Evolutionary conservation across 176 grass and related monocot species (phyloP), one percentile per base, ranked within the genome.

Genomic region (Cenchrus fungigraminus): DNA sequence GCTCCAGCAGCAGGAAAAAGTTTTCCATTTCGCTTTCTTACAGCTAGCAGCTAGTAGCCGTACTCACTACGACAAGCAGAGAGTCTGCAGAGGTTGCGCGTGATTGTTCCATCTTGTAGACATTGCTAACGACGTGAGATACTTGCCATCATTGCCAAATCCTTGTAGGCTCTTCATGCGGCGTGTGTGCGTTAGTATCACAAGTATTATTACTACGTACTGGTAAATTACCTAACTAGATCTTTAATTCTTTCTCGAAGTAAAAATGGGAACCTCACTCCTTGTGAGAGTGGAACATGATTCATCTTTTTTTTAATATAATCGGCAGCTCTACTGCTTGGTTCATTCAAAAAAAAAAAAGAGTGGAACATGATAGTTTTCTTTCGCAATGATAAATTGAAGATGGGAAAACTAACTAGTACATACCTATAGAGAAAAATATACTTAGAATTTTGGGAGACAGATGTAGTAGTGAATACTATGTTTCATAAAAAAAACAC

Each of bases 81-180:
- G 31, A 64, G 31, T 75, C 69, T 46, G n/a, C 22, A 70, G 8
- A 25, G 6, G 12, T 60, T 22, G 16, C 44, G 14, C 88, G 37
- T 71, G 61, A 82, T 81, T 70, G 64, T 71, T 82, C 54, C 64
- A 8, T 12, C 69, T 60, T 60, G 69, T 49, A 76, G 87, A 54
- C 72, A 29, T 86, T 71, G 78, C 37, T 86, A 90, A 72, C 56
- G 71, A 86, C 88, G 65, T 63, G 78, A 72, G 78, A 81, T 82
- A 77, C 46, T 71, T 16, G 78, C 22, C 66, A 78, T 90, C 83
- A 90, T 90, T 82, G 28, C 78, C 49, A 56, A 82, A 82, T 77
- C 34, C 65, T 37, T 47, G 62, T 64, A 16, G 77, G 71, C 11
- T 34, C 71, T 58, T 55, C 60, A 22, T 54, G 52, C 49, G 45